Percentiles rank a stretch among this genome's conserved stretches.
Evolutionary conservation across 2,329 filamentous ascomycete genomes (phyloP).

Genomic region (Colletotrichum filicis): DNA sequence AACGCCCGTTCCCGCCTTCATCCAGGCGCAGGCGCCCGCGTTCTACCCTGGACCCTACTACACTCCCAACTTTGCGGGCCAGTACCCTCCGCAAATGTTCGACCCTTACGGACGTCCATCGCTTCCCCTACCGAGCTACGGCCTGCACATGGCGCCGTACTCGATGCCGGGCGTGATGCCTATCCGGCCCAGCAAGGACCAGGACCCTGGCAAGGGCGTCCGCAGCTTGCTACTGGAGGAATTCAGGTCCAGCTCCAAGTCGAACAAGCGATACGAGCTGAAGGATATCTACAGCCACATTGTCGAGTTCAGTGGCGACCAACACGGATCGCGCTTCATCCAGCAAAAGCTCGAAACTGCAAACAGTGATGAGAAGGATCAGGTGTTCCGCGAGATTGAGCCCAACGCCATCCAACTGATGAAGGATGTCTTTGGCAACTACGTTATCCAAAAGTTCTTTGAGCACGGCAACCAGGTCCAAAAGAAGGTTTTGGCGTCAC

Average conservation of each 20-base stretch:
- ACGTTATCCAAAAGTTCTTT: constrained; percentile 97
- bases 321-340: constrained; percentile 95
- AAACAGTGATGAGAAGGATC: constrained; percentile 95
- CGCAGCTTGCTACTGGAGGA: constrained; percentile 82
- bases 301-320: constrained; percentile 95
- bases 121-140: constrained; percentile 40
- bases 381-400: constrained; percentile 87
- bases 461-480: constrained; percentile 95
- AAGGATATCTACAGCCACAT: constrained; percentile 90
- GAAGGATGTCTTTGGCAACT: constrained; percentile 98
- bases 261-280: constrained; percentile 80
- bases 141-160: constrained; percentile 46
- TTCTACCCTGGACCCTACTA: constrained; percentile 50
- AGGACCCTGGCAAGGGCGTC: constrained; percentile 68
- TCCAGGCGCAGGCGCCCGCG: constrained; percentile 41
- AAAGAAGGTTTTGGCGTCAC: constrained; percentile 85
- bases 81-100: constrained; percentile 47
- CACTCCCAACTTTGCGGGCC: constrained; percentile 46
- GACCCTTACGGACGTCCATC: constrained; percentile 44
- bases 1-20: constrained; percentile 44
- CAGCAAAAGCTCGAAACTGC: constrained; percentile 92
- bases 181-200: constrained; percentile 59
- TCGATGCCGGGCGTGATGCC: constrained; percentile 42
- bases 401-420: constrained; percentile 88
- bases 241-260: constrained; percentile 80